Conservation (phyloP, 768 basidiomycete species). For the Saitozyma podzolica region DNA sequence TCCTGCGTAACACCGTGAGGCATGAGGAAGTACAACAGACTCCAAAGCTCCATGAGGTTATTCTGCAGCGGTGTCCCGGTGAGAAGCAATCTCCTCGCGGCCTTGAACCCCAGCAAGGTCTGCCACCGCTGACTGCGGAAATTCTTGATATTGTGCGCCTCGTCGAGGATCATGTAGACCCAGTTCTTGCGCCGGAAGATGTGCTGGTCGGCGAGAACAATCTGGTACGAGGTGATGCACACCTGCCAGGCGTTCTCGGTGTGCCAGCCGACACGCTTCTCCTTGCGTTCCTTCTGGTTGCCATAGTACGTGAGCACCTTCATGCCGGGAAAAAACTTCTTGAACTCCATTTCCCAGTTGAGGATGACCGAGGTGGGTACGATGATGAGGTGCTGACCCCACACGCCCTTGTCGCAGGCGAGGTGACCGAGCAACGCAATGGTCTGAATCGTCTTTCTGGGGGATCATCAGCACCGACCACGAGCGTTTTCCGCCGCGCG, state of each 20-base stretch:
- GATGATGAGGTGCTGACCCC: constrained; percentile 55
- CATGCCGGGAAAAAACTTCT: constrained; percentile 55
- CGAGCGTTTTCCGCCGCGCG: not conserved
- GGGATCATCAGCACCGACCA: constrained; percentile 16
- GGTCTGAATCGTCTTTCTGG: constrained; percentile 54
- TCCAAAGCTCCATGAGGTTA: constrained; percentile 56
- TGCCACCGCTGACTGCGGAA: constrained; percentile 94
- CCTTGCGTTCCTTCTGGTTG: constrained; percentile 80
- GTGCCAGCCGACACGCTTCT: constrained; percentile 86
- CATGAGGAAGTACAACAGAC: constrained; percentile 55
- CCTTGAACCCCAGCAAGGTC: constrained; percentile 75
- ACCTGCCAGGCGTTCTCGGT: constrained; percentile 88
- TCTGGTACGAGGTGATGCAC: constrained; percentile 89
- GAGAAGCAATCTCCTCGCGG: constrained; percentile 47
- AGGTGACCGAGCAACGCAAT: constrained; percentile 54
- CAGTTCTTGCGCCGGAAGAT: constrained; percentile 89
- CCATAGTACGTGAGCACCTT: constrained; percentile 54
- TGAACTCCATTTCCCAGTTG: constrained; percentile 57
- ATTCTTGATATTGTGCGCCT: constrained; percentile 98
- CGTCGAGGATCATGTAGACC: constrained; percentile 96
- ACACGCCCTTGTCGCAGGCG: constrained; percentile 53
- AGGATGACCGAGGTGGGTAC: constrained; percentile 55
- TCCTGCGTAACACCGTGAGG: constrained; percentile 49
- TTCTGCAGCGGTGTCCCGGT: constrained; percentile 54
- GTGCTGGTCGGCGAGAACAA: constrained; percentile 85